Evolutionary conservation across 2,329 filamentous ascomycete genomes (phyloP).

Genomic region (Hymenoscyphus repandus): DNA sequence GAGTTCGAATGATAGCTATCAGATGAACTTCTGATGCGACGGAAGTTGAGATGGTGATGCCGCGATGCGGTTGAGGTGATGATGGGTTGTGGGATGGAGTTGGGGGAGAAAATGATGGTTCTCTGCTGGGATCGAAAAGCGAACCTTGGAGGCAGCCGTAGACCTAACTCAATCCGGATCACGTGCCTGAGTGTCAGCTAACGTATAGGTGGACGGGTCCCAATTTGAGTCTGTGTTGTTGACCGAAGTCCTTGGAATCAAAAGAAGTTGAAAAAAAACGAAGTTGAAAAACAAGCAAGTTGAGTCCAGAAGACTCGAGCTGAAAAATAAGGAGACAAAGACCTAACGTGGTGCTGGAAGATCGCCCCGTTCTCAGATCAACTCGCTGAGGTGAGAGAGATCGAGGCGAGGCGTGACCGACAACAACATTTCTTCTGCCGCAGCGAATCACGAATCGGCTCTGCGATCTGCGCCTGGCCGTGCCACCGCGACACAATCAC

Average conservation of each 20-base stretch:
- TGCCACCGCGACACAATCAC: conserved; percentile 27
- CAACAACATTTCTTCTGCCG: conserved; percentile 12
- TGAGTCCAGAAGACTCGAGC: neutral
- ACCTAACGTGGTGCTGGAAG: neutral
- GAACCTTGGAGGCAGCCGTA: neutral
- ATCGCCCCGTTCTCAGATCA: conserved; percentile 21
- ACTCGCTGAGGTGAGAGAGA: conserved; percentile 14
- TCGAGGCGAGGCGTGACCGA: conserved; percentile 3
- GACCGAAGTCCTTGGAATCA: neutral
- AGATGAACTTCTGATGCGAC: neutral
- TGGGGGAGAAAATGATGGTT: conserved; percentile 11
- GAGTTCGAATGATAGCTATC: neutral
- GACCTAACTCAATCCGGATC: neutral
- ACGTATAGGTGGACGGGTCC: neutral
- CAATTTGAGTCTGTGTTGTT: neutral
- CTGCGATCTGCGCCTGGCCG: conserved; percentile 17
- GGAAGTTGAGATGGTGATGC: conserved; percentile 13
- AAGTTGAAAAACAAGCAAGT: conserved; percentile 1
- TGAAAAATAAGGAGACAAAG: neutral
- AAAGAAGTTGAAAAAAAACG: conserved; percentile 14
- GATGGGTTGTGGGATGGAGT: neutral
- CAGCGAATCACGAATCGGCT: conserved; percentile 19
- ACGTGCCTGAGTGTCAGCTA: neutral
- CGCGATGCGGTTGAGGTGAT: conserved; percentile 14
- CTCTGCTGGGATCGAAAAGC: neutral